Percentiles rank a stretch among this genome's conserved stretches.
These are phyloP conservation scores for Linnemannia elongata DNA, from an alignment of 192 early-diverging fungal species.

Conservation along the genomic window DNA sequence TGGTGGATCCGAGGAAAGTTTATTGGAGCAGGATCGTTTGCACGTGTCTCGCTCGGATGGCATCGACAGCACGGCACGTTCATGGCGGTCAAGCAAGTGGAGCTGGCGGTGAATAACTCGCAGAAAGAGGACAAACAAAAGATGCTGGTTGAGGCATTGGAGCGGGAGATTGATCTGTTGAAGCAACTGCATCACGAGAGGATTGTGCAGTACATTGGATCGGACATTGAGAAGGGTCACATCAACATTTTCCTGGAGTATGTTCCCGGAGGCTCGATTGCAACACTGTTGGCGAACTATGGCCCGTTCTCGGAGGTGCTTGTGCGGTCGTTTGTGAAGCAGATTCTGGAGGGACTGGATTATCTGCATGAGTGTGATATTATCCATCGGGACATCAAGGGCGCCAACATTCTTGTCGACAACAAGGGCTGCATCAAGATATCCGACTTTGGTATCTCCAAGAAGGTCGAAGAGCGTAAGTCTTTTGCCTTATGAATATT, in stretches of 20 bases:
- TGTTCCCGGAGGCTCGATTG: constrained; percentile 96
- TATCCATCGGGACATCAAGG: constrained; percentile 98
- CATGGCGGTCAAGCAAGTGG: constrained; percentile 99
- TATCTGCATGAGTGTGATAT: constrained; percentile 96
- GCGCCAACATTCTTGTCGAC: constrained; percentile 94
- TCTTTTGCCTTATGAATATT: constrained; percentile 11
- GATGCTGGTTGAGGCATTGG: constrained; percentile 87
- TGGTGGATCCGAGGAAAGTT: constrained; percentile 90
- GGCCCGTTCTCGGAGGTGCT: constrained; percentile 90
- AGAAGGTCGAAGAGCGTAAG: constrained; percentile 87
- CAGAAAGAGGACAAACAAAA: constrained; percentile 80
- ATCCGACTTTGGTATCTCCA: constrained; percentile 99
- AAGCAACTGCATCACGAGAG: constrained; percentile 94
- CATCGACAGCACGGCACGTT: constrained; percentile 90
- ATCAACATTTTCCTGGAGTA: constrained; percentile 99
- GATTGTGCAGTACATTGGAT: constrained; percentile 95
- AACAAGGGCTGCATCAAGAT: constrained; percentile 96
- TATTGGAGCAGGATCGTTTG: constrained; percentile 98
- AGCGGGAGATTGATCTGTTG: constrained; percentile 91
- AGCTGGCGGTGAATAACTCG: constrained; percentile 77
- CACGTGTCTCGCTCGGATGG: constrained; percentile 92
- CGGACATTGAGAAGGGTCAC: constrained; percentile 71
- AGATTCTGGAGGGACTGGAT: constrained; percentile 92
- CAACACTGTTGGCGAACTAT: constrained; percentile 85
- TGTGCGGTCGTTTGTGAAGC: constrained; percentile 86